phyloP scores from a whole-genome alignment of 805 yeast genomes.

The Candida yuanshanica region DNA sequence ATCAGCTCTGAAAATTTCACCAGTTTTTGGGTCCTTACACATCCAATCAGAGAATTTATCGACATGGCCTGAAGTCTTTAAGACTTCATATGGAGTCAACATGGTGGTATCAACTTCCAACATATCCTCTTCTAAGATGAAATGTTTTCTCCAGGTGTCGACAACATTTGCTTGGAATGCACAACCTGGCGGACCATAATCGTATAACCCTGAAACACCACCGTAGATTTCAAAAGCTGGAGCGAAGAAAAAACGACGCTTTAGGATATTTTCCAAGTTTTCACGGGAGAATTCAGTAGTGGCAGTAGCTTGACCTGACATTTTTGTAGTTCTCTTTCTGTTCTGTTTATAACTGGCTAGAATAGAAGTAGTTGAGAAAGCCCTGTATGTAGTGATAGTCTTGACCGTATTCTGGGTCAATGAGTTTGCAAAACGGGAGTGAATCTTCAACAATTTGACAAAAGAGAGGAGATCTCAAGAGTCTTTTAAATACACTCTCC shows the following conservation, averaged over 20 bases:
- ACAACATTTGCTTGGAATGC: slow-evolving; percentile 94
- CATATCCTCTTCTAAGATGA: slow-evolving; percentile 97
- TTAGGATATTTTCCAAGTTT: slow-evolving; percentile 79
- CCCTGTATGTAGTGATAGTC: neutral
- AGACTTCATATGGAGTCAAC: slow-evolving; percentile 95
- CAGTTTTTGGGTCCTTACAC: slow-evolving; percentile 93
- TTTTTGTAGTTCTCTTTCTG: slow-evolving; percentile 10
- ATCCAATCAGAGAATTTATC: slow-evolving; percentile 99
- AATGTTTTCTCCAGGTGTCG: slow-evolving; percentile 97
- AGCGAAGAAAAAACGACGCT: slow-evolving; percentile 94
- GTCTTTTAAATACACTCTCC: neutral
- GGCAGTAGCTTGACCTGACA: slow-evolving; percentile 22
- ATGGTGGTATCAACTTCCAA: slow-evolving; percentile 96
- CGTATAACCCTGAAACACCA: slow-evolving; percentile 96
- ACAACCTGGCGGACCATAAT: slow-evolving; percentile 99
- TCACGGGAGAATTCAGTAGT: slow-evolving; percentile 68
- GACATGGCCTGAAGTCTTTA: slow-evolving; percentile 98
- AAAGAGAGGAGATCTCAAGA: neutral
- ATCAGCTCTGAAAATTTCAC: slow-evolving; percentile 98
- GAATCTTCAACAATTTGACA: neutral
- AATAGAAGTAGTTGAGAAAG: neutral
- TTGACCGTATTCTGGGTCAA: neutral
- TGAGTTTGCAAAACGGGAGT: neutral
- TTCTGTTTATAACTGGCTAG: neutral
- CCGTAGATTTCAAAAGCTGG: slow-evolving; percentile 98